Percentiles rank a stretch among this genome's conserved stretches.
Evolutionary conservation across 2,329 filamentous ascomycete species (phyloP).

Genomic region (Aureobasidium sp.): DNA sequence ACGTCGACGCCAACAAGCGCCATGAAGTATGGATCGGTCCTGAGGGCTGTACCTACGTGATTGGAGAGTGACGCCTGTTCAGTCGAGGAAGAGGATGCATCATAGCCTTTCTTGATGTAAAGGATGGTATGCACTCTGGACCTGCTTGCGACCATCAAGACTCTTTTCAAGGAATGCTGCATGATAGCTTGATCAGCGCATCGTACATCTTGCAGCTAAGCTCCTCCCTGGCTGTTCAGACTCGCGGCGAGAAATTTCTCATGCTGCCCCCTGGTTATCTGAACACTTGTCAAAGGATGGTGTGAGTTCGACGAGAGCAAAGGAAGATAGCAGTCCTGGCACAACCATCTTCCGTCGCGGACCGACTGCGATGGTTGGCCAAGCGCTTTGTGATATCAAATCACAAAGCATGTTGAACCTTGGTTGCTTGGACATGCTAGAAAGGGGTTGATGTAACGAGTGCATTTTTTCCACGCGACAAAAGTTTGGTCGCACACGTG

Average conservation of each 20-base stretch:
- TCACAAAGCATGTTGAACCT: not conserved
- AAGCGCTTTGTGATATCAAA: not conserved
- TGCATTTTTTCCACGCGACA: not conserved
- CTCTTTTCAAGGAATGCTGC: not conserved
- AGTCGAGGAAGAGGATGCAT: not conserved
- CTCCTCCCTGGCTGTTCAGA: not conserved
- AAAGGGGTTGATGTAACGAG: not conserved
- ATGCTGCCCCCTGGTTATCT: not conserved
- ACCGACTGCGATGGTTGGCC: not conserved
- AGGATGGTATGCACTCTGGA: not conserved
- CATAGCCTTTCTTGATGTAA: no score
- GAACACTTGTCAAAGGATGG: not conserved
- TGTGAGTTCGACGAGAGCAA: not conserved
- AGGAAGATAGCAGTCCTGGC: not conserved
- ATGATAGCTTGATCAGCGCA: not conserved
- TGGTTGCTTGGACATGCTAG: not conserved
- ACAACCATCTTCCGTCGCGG: not conserved
- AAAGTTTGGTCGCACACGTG: not conserved
- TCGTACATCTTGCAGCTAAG: not conserved
- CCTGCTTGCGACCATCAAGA: not conserved
- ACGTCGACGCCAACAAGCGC: constrained; percentile 54
- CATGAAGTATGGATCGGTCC: constrained; percentile 64
- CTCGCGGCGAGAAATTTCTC: not conserved
- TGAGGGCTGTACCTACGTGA: constrained; percentile 60
- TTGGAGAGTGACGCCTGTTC: constrained; percentile 40